Conservation (phyloP, 2,329 filamentous ascomycete genomes). For the Graphilbum sp. region DNA sequence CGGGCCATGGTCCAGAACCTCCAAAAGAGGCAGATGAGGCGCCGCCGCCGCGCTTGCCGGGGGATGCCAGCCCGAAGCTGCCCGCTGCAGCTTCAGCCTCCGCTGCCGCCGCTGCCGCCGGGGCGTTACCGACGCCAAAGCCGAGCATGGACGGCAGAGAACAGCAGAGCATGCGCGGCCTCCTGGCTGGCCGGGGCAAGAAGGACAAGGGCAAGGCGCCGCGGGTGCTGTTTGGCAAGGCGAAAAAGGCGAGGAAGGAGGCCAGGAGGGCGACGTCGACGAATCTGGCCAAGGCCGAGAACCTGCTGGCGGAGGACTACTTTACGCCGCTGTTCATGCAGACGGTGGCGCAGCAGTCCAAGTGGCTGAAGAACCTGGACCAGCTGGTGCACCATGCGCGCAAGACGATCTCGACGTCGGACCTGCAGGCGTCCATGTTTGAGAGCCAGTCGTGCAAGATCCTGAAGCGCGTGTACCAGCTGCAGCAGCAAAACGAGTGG, state of each 20-base stretch:
- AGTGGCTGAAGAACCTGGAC: conserved; percentile 47
- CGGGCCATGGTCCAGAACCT: no score
- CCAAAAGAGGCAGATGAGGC: no score
- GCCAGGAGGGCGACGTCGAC: conserved; percentile 2
- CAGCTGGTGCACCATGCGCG: conserved; percentile 67
- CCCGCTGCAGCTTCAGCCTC: no score
- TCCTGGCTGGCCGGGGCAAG: conserved; percentile 1
- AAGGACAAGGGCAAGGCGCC: conserved; percentile 8
- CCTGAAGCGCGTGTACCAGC: conserved; percentile 68
- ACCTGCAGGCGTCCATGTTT: conserved; percentile 67
- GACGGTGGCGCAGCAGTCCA: conserved; percentile 35
- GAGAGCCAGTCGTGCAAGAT: conserved; percentile 82
- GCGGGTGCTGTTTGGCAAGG: conserved; percentile 10
- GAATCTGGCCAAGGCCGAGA: conserved; percentile 38
- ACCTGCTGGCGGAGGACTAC: conserved; percentile 42
- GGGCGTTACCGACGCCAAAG: conserved; percentile 7
- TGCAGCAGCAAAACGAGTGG: conserved; percentile 88
- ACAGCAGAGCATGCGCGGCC: conserved; percentile 1
- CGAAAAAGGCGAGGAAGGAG: conserved; percentile 29
- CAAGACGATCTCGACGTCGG: conserved; percentile 77
- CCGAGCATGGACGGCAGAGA: conserved; percentile 6
- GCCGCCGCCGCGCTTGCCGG: no score
- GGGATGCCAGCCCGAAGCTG: no score
- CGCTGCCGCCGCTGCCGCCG: background rate
- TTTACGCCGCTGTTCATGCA: conserved; percentile 47